These are phyloP conservation scores for Trichocomaceae sp. DNA, from an alignment of 2,329 filamentous ascomycete genomes.

Conservation along the genomic window DNA sequence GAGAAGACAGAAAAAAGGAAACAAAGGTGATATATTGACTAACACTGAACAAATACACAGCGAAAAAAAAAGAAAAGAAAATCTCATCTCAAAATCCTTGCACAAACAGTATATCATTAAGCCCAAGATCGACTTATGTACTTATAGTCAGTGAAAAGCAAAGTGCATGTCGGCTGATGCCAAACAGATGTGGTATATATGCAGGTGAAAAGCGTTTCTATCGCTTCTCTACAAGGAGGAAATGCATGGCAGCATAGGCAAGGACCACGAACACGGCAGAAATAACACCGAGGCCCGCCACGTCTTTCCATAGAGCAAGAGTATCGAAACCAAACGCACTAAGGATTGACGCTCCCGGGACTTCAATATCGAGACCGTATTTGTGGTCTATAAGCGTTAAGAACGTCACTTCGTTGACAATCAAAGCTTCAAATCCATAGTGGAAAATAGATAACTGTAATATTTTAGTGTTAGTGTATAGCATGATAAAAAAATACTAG, in stretches of 20 bases:
- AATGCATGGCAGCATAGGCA: constrained; percentile 87
- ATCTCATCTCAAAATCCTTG: not conserved
- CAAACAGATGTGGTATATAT: constrained; percentile 19
- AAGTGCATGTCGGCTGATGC: not conserved
- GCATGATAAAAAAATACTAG: not conserved
- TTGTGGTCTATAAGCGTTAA: constrained; percentile 88
- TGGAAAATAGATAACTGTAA: constrained; percentile 85
- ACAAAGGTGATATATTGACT: not conserved
- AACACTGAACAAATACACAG: not conserved
- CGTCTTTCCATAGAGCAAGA: constrained; percentile 75
- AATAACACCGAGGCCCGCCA: constrained; percentile 74
- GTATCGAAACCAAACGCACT: constrained; percentile 94
- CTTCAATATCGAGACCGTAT: constrained; percentile 92
- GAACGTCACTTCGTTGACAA: constrained; percentile 93
- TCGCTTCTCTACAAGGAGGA: constrained; percentile 83
- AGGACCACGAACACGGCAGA: constrained; percentile 76
- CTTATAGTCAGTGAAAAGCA: not conserved
- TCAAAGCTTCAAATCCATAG: constrained; percentile 91
- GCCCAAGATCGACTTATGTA: not conserved
- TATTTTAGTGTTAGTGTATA: constrained; percentile 1
- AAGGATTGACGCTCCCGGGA: constrained; percentile 87
- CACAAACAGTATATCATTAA: not conserved
- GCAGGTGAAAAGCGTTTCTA: constrained; percentile 33
- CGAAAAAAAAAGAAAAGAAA: not conserved
- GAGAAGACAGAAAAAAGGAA: not conserved